A percentile compares a stretch with the other conserved stretches of the same genome.
Evolutionary conservation across 2,329 filamentous ascomycete species (phyloP).

Genomic region (Microcyclospora tardicrescens): DNA sequence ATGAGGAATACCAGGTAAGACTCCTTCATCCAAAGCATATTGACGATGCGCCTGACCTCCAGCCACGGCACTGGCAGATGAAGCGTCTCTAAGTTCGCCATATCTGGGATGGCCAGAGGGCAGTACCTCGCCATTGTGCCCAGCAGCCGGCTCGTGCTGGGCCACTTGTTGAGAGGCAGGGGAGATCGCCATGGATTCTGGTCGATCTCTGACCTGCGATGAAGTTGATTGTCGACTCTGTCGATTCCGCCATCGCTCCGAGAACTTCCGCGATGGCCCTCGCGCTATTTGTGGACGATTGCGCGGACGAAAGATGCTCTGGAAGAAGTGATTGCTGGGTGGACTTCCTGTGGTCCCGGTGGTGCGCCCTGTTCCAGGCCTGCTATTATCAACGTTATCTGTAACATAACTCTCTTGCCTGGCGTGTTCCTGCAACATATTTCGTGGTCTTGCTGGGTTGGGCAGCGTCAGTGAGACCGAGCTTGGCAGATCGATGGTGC

Average conservation of each 20-base stretch:
- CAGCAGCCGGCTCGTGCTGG: neutral
- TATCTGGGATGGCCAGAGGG: conserved; percentile 20
- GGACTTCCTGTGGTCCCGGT: conserved; percentile 15
- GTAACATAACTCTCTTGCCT: conserved; percentile 18
- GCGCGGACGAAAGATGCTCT: conserved; percentile 22
- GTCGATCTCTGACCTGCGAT: conserved; percentile 2
- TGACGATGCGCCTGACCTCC: too few species aligned
- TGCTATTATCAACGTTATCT: conserved; percentile 20
- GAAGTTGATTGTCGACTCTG: conserved; percentile 1
- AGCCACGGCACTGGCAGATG: neutral
- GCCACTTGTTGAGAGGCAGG: conserved; percentile 5
- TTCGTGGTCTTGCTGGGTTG: conserved; percentile 5
- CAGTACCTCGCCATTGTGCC: conserved; percentile 10
- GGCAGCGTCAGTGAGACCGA: conserved; percentile 16
- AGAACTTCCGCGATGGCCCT: neutral
- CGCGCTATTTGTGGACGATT: conserved; percentile 8
- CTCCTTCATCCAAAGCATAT: too few species aligned
- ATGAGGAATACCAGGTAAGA: conserved; percentile 10
- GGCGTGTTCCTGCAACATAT: conserved; percentile 6
- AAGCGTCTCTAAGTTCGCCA: conserved; percentile 15
- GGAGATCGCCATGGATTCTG: conserved; percentile 17
- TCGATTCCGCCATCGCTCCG: neutral
- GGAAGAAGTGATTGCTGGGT: conserved; percentile 22
- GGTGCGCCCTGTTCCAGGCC: conserved; percentile 19
- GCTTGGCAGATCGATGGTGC: conserved; percentile 15